Evolutionary conservation across 306 rosid species (phyloP).

Genomic region (Cucurbita maxima): DNA sequence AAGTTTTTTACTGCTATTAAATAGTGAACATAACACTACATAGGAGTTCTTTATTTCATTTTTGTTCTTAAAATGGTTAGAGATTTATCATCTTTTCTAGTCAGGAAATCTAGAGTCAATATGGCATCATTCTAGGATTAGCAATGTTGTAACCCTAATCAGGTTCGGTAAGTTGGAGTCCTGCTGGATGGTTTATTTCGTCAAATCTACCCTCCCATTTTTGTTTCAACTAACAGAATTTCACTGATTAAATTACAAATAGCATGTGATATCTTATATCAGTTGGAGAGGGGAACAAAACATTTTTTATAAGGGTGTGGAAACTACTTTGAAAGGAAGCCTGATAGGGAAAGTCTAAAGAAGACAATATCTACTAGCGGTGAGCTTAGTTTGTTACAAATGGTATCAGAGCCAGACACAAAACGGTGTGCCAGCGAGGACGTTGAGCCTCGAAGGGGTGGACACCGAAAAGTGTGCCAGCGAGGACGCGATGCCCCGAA

Average conservation of each 20-base stretch:
- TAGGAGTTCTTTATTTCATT: not conserved
- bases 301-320: no score
- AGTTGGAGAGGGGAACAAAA: no score
- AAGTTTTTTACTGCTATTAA: not conserved
- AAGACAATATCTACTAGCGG: no score
- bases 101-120: not conserved
- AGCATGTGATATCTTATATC: not conserved
- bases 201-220: not conserved
- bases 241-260: not conserved
- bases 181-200: not conserved
- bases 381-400: no score
- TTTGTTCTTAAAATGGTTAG: not conserved
- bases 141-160: not conserved
- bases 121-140: not conserved
- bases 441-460: no score
- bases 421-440: no score
- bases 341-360: no score
- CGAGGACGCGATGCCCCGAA: no score
- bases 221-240: not conserved
- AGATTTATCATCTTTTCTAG: not conserved
- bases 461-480: no score
- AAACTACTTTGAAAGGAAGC: no score
- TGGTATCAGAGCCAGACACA: no score
- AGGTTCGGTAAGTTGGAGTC: not conserved
- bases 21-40: not conserved